Evolutionary conservation across 73 alveolate genomes (phyloP), one percentile per base, ranked within the genome.

Genomic region (Paramecium bursaria): DNA sequence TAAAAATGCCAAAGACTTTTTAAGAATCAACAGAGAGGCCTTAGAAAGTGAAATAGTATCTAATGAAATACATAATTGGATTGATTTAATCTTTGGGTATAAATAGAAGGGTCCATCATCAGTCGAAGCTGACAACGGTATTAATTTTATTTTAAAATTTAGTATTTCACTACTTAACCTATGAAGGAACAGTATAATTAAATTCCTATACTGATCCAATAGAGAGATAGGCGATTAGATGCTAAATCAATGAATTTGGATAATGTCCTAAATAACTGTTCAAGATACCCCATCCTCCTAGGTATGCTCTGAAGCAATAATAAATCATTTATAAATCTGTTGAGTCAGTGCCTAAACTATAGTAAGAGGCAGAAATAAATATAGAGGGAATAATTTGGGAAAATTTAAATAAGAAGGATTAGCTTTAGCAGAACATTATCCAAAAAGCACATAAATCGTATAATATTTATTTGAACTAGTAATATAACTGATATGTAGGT

Each of bases 161-260:
- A 87, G 88, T 97, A 19, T 97, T 97, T 88, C 99, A 97, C 86
- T 99, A 99, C 48, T 75, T 96, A 33, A 95, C 99, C 23, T 97
- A 97, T 57, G 98, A 95, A 75, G 98, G 97, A 0, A 76, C 86
- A 25, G 94, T 94, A 0, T 92, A 92, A 73, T 82, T 96, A n/a
- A 97, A 91, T 74, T 75, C 73, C 22, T 87, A 93, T 22, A 55
- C 19, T 50, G 98, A 96, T 50, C 98, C 96, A 0, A 85, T 86
- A 31, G 94, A 94, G 79, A 79, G 98, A 86, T 22, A 48, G 50
- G 97, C 98, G 26, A 87, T 86, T 53, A 97, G 95, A 74, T 94
- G 92, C 27, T 94, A 97, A 79, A 95, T 97, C 76, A 96, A 94
- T 67, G 99, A 97, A 91, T 97, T 96, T 87, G 99, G 99, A 47